Conservation (phyloP, 2,329 filamentous ascomycete genomes). For the Ophiostoma himal-ulmi region DNA sequence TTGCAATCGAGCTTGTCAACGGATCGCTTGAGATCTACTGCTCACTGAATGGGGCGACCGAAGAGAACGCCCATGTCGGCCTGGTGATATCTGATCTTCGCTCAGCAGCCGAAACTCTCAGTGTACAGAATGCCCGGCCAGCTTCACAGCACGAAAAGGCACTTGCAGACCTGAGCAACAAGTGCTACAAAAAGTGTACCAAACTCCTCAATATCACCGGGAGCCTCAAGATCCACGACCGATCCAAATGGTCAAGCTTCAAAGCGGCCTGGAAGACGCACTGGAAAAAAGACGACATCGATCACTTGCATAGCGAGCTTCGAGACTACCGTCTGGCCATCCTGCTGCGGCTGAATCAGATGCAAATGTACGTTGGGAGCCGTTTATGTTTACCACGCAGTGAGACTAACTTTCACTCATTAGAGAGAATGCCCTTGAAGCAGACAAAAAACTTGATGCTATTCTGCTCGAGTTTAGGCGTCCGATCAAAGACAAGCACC, state of each 20-base stretch:
- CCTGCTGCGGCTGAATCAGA: background rate
- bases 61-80: background rate
- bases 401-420: background rate
- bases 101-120: background rate
- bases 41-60: background rate
- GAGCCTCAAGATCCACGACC: background rate
- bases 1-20: background rate
- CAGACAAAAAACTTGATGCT: background rate
- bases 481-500: background rate
- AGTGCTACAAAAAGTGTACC: background rate
- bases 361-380: background rate
- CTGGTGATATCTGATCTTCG: background rate
- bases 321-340: background rate
- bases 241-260: background rate
- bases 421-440: background rate
- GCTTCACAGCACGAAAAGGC: background rate
- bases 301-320: background rate
- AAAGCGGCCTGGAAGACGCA: background rate
- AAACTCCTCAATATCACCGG: background rate
- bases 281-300: constrained; percentile 4
- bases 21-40: background rate
- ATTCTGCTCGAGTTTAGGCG: constrained; percentile 1
- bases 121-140: background rate
- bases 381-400: background rate
- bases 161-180: background rate